Evolutionary conservation across 2,329 filamentous ascomycete species (phyloP), one percentile per base, ranked within the genome.

Genomic region (Xylariaceae sp.): DNA sequence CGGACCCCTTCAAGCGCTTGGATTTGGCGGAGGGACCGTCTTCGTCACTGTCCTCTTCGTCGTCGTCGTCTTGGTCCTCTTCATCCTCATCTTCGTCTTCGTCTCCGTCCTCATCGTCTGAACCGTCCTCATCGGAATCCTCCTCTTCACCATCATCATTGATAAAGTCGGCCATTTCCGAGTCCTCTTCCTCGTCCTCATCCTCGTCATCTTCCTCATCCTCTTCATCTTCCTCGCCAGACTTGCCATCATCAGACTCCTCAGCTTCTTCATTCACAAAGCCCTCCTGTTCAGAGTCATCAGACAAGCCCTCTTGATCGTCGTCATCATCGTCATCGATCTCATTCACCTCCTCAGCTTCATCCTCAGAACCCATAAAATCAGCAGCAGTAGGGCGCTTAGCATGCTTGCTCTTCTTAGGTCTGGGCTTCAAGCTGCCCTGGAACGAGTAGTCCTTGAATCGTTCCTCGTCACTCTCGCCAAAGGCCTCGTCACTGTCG

Each of bases 381-480:
- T 87, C 84, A 4, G 78, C 80, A 42, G 82, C 83, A 47, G 74
- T 81, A 6, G 78, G 76, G 62, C 81, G 74, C 57, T 73, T 77
- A 13, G 72, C 74, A 39, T 61, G 64, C 51, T 67, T 68, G 9
- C 60, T 67, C 62, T 71, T 69, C 51, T 73, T 65, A 13, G 69
- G 70, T 56, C 73, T 76, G 3, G 80, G 77, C 62, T 81, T 82
- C 1, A 78, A 80, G 72, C 83, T 87, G 18, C 83, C 83, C 37
- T 81, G 76, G 64, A 87, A 87, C 0, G 76, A 83, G 71, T 89
- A 96, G 0, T 84, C 85, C 65, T 88, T 86, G 68, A 96, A 91
- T 55, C 82, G 82, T 72, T 95, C 91, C 65, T 90, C 87, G 68
- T 97, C 93, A 65, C 90, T 94, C 57, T 89, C 86, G 2, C 86